Base-by-base conservation (phyloP, 441 rosid genomes). In the Cnidoscolus chayamansa region DNA sequence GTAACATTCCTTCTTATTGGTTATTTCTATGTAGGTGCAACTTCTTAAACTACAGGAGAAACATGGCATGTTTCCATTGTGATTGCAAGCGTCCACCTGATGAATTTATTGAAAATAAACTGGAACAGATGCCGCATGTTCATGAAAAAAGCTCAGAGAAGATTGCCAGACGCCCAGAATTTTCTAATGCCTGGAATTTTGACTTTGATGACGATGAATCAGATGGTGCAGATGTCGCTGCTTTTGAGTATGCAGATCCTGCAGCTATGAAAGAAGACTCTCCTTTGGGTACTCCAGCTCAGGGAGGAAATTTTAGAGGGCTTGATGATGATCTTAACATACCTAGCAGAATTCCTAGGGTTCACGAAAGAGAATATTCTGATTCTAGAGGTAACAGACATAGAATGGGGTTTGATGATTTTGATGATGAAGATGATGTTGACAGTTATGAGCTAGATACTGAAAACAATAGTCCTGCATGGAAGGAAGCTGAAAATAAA, bases 191-290 rank as follows among this genome's bases (percentile, higher is more conserved):
- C 20, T 94, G 99, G 98, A 94, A 92, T 84, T 94, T 94, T 72
- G 90, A 94, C 78, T 94, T 94, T 55, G 99, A 94, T 70, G 99
- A 94, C 37, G 87, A 89, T 80, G 98, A 92, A 86, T 94, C 98
- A 47, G 98, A 94, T 75, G 98, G 99, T 1, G 98, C 97, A 70
- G 98, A 92, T 84, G 94, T 92, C 76, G 98, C 92, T 80, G 88
- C 94, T 1, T 92, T 92, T 73, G 97, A 90, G 84, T 79, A 89
- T 73, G 97, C 94, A 37, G 96, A 94, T 86, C 86, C 93, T 57
- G 68, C 77, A 8, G 72, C 76, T 70, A 86, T 67, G 76, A 79
- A 68, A 35, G 74, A 73, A 71, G 85, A 78, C 70, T 71, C 74
- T 48, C 74, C 76, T 51, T 17, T 75, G 19, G 79, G 45, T 32